A percentile compares a stretch with the other conserved stretches of the same genome.
Conservation (phyloP, 352 stramenopile genomes). For the Pythium periplocum region DNA sequence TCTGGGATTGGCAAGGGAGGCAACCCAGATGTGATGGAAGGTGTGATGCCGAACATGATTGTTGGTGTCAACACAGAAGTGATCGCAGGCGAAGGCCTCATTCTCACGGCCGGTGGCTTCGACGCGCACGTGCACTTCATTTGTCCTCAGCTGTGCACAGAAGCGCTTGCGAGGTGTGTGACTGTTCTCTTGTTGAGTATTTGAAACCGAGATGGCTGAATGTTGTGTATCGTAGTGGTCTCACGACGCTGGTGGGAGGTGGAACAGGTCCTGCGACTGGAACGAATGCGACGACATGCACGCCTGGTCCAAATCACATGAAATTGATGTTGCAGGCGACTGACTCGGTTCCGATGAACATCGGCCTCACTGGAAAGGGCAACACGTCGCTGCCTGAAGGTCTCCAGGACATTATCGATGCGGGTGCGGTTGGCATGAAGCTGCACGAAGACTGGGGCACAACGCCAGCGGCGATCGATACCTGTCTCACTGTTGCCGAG, state of each 20-base stretch:
- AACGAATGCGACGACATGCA: conserved; percentile 97
- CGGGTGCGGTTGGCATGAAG: conserved; percentile 93
- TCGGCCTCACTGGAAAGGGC: conserved; percentile 97
- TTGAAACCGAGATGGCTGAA: too few relatives aligned
- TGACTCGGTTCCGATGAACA: conserved; percentile 92
- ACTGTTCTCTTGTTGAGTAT: too few relatives aligned
- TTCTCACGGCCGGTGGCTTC: conserved; percentile 94
- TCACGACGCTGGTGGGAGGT: conserved; percentile 92
- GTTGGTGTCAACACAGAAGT: conserved; percentile 92
- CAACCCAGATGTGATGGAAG: conserved; percentile 96
- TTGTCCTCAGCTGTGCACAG: conserved; percentile 91
- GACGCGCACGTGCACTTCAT: conserved; percentile 98
- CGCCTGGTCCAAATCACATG: conserved; percentile 90
- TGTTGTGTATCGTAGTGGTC: conserved; percentile 36
- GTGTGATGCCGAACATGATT: conserved; percentile 84
- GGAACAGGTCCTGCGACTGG: conserved; percentile 90
- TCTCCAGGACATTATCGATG: conserved; percentile 88
- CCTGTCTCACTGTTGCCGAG: conserved; percentile 89
- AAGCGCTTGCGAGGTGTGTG: conserved; percentile 66
- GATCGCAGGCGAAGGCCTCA: conserved; percentile 95
- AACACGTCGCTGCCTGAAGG: conserved; percentile 87
- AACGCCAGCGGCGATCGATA: conserved; percentile 93
- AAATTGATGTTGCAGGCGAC: conserved; percentile 96
- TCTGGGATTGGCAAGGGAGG: conserved; percentile 95
- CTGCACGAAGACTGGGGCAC: conserved; percentile 98